These are phyloP conservation scores for Hypsizygus marmoreus DNA, from an alignment of 768 basidiomycete genomes.

Conservation along the genomic window DNA sequence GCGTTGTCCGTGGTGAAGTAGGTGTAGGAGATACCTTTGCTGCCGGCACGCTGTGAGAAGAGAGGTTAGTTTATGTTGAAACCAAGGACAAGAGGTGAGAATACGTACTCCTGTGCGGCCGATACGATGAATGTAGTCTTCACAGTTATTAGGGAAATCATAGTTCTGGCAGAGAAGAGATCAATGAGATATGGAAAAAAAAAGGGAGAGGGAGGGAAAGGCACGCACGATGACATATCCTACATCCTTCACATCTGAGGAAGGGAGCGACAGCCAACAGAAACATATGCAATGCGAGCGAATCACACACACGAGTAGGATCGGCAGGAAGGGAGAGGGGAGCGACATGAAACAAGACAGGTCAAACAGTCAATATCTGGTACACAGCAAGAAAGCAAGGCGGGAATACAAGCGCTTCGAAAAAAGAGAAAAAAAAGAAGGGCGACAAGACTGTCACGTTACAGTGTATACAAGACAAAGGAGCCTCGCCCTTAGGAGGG, in stretches of 20 bases:
- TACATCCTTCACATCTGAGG: constrained; percentile 97
- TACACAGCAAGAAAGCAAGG: constrained; percentile 27
- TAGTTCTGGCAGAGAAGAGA: constrained; percentile 65
- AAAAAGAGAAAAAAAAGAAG: constrained; percentile 22
- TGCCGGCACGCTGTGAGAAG: constrained; percentile 75
- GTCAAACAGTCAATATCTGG: constrained; percentile 49
- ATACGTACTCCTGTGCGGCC: constrained; percentile 87
- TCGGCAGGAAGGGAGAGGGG: constrained; percentile 23
- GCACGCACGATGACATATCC: constrained; percentile 89
- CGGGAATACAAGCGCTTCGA: constrained; percentile 53
- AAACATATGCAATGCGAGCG: constrained; percentile 36
- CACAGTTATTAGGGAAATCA: constrained; percentile 97
- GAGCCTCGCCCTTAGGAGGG: constrained; percentile 35
- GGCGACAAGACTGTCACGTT: constrained; percentile 20
- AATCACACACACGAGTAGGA: constrained; percentile 33
- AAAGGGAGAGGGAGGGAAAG: constrained; percentile 5
- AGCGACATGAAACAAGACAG: constrained; percentile 34
- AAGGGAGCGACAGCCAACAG: constrained; percentile 31
- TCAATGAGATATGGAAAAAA: constrained; percentile 5
- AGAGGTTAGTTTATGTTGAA: constrained; percentile 5
- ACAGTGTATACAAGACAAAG: constrained; percentile 42
- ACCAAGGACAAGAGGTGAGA: background rate
- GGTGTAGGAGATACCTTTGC: constrained; percentile 90
- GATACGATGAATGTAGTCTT: constrained; percentile 99
- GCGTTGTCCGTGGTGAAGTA: constrained; percentile 98